Evolutionary conservation across 768 basidiomycete species (phyloP).

Genomic region (Terana coerulea): DNA sequence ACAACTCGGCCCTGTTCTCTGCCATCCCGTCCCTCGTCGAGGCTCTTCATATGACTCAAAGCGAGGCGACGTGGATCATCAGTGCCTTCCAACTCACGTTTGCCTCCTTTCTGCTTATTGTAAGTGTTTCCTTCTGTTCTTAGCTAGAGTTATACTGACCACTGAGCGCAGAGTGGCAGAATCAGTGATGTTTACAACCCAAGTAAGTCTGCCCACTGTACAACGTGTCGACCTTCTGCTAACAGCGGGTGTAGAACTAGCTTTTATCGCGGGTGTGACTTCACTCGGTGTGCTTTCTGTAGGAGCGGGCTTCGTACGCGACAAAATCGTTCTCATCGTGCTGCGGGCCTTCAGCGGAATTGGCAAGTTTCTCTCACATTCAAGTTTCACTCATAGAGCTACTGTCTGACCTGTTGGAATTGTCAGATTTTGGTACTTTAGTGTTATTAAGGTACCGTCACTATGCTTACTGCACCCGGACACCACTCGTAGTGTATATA

Average conservation of each 20-base stretch:
- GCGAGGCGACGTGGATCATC: slow-evolving; percentile 31
- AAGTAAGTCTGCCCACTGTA: slow-evolving; percentile 18
- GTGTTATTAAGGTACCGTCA: too few relatives aligned
- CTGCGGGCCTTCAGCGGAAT: slow-evolving; percentile 30
- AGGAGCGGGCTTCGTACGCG: slow-evolving; percentile 26
- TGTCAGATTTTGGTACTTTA: too few relatives aligned
- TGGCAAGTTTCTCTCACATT: slow-evolving; percentile 7
- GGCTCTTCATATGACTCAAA: slow-evolving; percentile 21
- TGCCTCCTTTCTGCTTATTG: slow-evolving; percentile 31
- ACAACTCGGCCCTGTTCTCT: slow-evolving; percentile 31
- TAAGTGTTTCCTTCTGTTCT: slow-evolving; percentile 16
- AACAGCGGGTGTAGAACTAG: slow-evolving; percentile 18
- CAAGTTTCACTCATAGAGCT: too few relatives aligned
- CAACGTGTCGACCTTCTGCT: background rate
- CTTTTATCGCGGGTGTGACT: slow-evolving; percentile 26
- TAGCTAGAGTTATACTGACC: background rate
- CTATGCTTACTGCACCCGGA: too few relatives aligned
- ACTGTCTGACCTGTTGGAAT: too few relatives aligned
- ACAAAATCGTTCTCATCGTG: slow-evolving; percentile 29
- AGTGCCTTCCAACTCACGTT: slow-evolving; percentile 34
- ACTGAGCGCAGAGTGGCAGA: slow-evolving; percentile 24
- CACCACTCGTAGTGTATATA: too few relatives aligned
- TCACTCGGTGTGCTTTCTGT: slow-evolving; percentile 26
- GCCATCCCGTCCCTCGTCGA: slow-evolving; percentile 26
- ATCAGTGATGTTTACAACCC: slow-evolving; percentile 30